These are phyloP conservation scores for Steccherinum ochraceum DNA, from an alignment of 768 basidiomycete genomes.

Conservation along the genomic window DNA sequence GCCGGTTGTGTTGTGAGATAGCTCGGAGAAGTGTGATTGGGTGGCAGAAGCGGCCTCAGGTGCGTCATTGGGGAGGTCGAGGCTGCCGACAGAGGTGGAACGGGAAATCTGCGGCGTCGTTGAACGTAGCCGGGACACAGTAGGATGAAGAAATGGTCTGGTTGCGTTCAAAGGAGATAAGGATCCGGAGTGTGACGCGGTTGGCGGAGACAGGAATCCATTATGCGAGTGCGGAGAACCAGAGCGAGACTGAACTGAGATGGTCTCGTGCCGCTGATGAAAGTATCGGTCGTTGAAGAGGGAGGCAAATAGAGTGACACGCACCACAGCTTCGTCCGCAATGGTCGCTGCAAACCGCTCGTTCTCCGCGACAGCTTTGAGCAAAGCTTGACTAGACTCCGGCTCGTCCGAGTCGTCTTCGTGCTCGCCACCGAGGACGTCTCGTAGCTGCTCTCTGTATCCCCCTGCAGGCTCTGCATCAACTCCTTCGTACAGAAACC, in stretches of 20 bases:
- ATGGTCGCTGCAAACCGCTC: conserved; percentile 23
- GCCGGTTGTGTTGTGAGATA: conserved; percentile 49
- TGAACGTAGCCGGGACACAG: conserved; percentile 77
- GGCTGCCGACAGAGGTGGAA: conserved; percentile 35
- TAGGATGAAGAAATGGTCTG: conserved; percentile 62
- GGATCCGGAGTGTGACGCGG: conserved; percentile 29
- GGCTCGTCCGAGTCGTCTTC: conserved; percentile 38
- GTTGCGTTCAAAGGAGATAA: conserved; percentile 34
- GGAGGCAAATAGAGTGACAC: conserved; percentile 20
- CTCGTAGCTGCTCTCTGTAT: conserved; percentile 65
- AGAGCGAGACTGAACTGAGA: conserved; percentile 27
- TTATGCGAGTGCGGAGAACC: conserved; percentile 15
- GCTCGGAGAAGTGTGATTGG: conserved; percentile 60
- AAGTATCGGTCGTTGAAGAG: conserved; percentile 16
- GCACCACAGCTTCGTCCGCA: conserved; percentile 27
- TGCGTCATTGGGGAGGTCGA: conserved; percentile 38
- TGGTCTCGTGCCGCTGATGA: conserved; percentile 27
- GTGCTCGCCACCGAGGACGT: conserved; percentile 64
- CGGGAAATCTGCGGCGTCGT: conserved; percentile 44
- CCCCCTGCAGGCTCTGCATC: conserved; percentile 46
- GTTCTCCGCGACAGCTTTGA: conserved; percentile 32
- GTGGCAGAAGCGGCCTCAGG: conserved; percentile 44
- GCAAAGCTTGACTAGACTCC: conserved; percentile 30
- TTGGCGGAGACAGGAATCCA: conserved; percentile 33
- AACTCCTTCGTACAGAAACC: conserved; percentile 67